A percentile compares a stretch with the other conserved stretches of the same genome.
phyloP scores from a whole-genome alignment of 345 rosid species.

The Hibiscus mutabilis region DNA sequence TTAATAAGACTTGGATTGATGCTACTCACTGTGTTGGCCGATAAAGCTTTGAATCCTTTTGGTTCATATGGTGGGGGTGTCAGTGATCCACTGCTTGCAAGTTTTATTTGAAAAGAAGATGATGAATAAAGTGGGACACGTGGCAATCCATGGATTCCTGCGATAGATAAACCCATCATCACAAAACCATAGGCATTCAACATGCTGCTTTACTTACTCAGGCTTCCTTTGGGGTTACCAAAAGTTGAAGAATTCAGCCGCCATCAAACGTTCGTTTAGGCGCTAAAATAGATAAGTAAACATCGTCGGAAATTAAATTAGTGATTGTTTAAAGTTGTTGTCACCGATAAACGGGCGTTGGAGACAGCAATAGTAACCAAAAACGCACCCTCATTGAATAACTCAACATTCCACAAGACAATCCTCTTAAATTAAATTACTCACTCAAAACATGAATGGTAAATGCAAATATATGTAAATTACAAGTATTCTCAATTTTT shows the following conservation, averaged over 20 bases:
- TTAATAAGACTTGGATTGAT: background rate
- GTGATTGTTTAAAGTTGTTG: no score
- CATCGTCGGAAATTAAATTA: no score
- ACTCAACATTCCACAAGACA: background rate
- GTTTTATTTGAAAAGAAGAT: background rate
- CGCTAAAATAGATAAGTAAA: no score
- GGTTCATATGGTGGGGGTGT: background rate
- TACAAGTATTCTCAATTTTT: no score
- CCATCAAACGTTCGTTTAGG: no score
- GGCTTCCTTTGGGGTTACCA: no score
- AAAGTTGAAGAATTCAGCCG: no score
- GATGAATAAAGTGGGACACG: slow-evolving; percentile 3
- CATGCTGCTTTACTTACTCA: background rate
- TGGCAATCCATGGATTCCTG: background rate
- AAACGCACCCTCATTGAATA: background rate
- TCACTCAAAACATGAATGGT: background rate
- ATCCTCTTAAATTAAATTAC: background rate
- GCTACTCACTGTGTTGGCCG: background rate
- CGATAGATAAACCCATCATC: background rate
- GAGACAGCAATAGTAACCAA: no score
- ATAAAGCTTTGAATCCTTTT: background rate
- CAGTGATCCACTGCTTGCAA: background rate
- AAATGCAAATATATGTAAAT: no score
- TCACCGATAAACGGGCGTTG: no score
- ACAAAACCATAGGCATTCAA: background rate